Evolutionary conservation across 2,329 filamentous ascomycete genomes (phyloP), one percentile per base, ranked within the genome.

Genomic region (Epichloe bromicola): DNA sequence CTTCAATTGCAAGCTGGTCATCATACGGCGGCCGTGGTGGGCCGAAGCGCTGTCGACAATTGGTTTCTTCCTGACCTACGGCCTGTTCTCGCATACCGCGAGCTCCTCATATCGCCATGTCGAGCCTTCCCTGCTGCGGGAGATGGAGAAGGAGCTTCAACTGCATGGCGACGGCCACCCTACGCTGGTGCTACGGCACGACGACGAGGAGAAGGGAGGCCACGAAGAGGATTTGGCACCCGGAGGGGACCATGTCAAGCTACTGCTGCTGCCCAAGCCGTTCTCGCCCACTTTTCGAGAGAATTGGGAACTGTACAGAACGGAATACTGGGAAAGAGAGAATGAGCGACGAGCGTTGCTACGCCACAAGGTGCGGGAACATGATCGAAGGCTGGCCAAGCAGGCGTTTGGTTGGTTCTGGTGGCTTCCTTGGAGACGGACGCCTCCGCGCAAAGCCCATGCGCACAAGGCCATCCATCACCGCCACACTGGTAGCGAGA

Each of bases 251-350:
- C 86, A 91, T 62, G 84, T 98, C 59, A 93, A 95, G 66, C 76
- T 98, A 1, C 73, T 97, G 17, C 74, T 98, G 7, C 78, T 96
- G 11, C 88, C 93, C 1, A 98, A 98, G 64, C 89, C 90, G 0
- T 98, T 98, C 63, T 94, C 88, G 5, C 85, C 93, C 0, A 88
- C 88, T 45, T 98, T 98, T 62, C 79, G 93, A 19, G 90, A 97
- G 65, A 95, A 95, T 57, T 98, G 93, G 93, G 93, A 98, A 63
- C 75, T 91, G 15, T 98, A 94, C 67, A 79, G 93, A 49, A 83
- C 85, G 36, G 90, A 96, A 54, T 98, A 96, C 68, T 98, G 93
- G 93, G 91, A 96, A 60, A 83, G 83, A 54, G 93, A 98, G 66
- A 98, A 98, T 63, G 88, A 95, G 65, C 83, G 91, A 2, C 82